Evolutionary conservation across 805 yeast species (phyloP), one percentile per base, ranked within the genome.

Genomic region (Candida jianshihensis): DNA sequence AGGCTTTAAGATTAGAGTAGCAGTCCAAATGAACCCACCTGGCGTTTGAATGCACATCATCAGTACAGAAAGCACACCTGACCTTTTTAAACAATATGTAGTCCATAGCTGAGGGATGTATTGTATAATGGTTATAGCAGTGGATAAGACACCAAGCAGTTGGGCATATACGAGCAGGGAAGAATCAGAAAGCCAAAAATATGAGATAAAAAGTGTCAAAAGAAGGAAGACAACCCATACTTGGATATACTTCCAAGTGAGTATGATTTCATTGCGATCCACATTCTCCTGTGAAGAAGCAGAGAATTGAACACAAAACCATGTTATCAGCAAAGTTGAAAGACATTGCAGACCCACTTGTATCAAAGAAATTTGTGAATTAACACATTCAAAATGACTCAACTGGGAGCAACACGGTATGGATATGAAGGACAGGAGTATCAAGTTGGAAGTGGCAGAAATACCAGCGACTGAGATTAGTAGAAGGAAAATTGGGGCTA

Each of bases 1-100:
- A 30, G 82, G 81, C 32, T 88, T 75, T 40, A 73, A 55, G 37
- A 75, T 81, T 35, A 86, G 62, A 1, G 84, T 75, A n/a, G 75
- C 67, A 3, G 92, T 73, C 83, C 90, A 86, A 2, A 85, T 38
- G 44, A 72, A 81, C 14, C 95, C 95, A 13, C 96, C 96, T 0
- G 96, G 96, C 15, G 94, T 84, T 55, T 86, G 96, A 44, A 87
- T 70, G 30, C 78, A 61, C 90, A 86, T 82, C 87, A 83, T 84
- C 6, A 77, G 72, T 10, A 84, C 64, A 0, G 94, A 83, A 17
- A 86, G 64, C 1, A 88, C 78, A 9, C 95, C 96, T 0, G 94
- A 79, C 44, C 78, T 88, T 49, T 81, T 79, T 41, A 86, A 65
- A 1, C 42, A 51, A 48, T 66, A 81, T 0, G 95, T 86, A 27